Base-by-base conservation (phyloP, 306 rosid species). In the Prunus kanzakura region DNA sequence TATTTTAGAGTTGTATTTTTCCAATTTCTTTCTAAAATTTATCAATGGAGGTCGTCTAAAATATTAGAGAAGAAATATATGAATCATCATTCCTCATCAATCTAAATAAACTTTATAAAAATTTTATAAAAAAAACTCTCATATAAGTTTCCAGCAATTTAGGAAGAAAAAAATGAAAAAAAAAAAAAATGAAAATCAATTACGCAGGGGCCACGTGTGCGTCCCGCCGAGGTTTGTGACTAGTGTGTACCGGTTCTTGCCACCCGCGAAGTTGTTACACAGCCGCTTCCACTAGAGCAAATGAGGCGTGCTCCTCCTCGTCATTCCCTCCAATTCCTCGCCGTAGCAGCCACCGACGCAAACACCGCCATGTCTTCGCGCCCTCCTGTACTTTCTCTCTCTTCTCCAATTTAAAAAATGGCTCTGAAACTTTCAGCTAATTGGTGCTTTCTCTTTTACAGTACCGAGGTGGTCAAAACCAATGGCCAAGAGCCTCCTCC, bases 231-330 rank as follows among this genome's bases (percentile, higher is more conserved):
- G 55, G 4, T 25, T 61, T 25, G 4, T 25, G 65, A 25, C 18
- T 4, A 0, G 38, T 6, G 29, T 0, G 58, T 52, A 22, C 65
- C 65, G 38, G 65, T 27, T 2, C 13, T 13, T 12, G n/a, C 38
- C 38, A 27, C 35, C n/a, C 32, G 38, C 4, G 14, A 47, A 13
- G 15, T 47, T 16, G 14, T 10, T 47, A 47, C 14, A 47, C 52
- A 47, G 16, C 43, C 43, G 43, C 43, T 38, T 1, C 43, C 43
- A 1, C 43, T 1, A 38, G 9, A 38, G 43, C 43, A 57, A 64
- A 91, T 94, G 98, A 82, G 83, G 79, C 91, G 89, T 29, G 38
- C 83, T 76, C 69, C 79, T 52, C 77, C 88, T 78, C 79, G 77
- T 83, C 79, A 84, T 50, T 69, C 87, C 8, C 73, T 79, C 69